These are phyloP conservation scores for Pseudogymnoascus verrucosus DNA, from an alignment of 2,329 filamentous ascomycete species.

Conservation along the genomic window DNA sequence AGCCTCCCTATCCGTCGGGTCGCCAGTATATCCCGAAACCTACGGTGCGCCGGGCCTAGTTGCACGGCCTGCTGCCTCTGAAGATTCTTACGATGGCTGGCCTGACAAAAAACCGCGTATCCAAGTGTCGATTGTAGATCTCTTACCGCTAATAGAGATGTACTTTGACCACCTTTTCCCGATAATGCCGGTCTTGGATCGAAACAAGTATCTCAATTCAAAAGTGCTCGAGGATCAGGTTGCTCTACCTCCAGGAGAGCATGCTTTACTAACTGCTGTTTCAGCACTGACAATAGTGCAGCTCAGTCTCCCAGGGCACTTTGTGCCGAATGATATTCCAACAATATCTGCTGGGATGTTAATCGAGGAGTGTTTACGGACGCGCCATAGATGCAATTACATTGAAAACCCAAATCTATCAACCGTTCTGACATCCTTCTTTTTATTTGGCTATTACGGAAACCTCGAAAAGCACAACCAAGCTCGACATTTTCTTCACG, in stretches of 20 bases:
- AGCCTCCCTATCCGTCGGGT: not conserved
- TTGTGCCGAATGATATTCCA: not conserved
- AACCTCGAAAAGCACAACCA: constrained; percentile 28
- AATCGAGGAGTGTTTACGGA: constrained; percentile 24
- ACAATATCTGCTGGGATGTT: constrained; percentile 16
- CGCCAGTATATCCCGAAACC: not conserved
- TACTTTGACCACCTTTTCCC: constrained; percentile 52
- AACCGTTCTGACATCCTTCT: constrained; percentile 28
- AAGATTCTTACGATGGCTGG: not conserved
- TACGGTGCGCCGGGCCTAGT: not conserved
- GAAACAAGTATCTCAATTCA: constrained; percentile 1
- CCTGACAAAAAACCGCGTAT: not conserved
- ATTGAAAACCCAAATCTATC: constrained; percentile 24
- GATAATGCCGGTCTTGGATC: constrained; percentile 48
- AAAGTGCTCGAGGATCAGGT: not conserved
- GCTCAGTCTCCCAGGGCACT: constrained; percentile 4
- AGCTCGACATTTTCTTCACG: constrained; percentile 28
- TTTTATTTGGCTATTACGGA: constrained; percentile 27
- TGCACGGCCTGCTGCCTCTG: not conserved
- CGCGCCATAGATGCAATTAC: constrained; percentile 21
- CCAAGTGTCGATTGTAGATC: not conserved
- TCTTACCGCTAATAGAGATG: constrained; percentile 19
- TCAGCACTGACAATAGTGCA: constrained; percentile 2
- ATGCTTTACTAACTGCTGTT: not conserved
- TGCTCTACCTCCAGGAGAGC: not conserved